Percentiles rank a stretch among this genome's conserved stretches.
Conservation (phyloP, 805 yeast genomes). For the Naumovozyma baii region DNA sequence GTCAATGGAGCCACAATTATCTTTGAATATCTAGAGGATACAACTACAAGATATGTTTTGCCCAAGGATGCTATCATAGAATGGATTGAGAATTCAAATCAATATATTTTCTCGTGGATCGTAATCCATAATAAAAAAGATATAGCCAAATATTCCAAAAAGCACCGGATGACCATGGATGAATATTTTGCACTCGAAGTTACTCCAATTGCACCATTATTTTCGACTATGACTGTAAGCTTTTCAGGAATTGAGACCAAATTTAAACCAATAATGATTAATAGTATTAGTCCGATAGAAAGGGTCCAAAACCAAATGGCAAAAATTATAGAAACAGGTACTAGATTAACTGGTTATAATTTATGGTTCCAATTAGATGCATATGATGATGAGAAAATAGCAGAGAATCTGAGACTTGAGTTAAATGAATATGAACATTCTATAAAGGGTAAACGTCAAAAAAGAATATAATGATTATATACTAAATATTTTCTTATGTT, state of each 20-base stretch:
- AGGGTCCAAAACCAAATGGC: constrained; percentile 56
- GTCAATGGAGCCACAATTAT: constrained; percentile 60
- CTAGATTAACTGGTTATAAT: constrained; percentile 49
- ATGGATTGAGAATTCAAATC: constrained; percentile 23
- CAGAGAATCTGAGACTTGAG: constrained; percentile 53
- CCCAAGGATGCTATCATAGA: constrained; percentile 77
- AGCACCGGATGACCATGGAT: constrained; percentile 9
- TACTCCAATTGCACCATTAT: constrained; percentile 31
- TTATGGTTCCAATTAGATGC: constrained; percentile 84
- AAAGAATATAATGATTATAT: constrained; percentile 5
- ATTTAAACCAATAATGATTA: constrained; percentile 51
- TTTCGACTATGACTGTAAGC: constrained; percentile 57
- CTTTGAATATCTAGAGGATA: constrained; percentile 76
- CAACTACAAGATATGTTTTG: constrained; percentile 59
- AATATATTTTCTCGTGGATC: constrained; percentile 27
- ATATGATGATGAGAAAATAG: constrained; percentile 52
- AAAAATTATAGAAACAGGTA: constrained; percentile 48
- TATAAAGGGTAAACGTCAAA: constrained; percentile 30
- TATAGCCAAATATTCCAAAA: constrained; percentile 16
- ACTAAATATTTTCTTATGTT: constrained; percentile 7
- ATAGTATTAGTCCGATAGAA: constrained; percentile 52
- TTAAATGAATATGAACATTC: constrained; percentile 45
- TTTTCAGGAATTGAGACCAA: constrained; percentile 57
- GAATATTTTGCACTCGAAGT: constrained; percentile 25
- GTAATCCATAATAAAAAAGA: constrained; percentile 26